These are phyloP conservation scores for Orbilia brochopaga DNA, from an alignment of 2,329 filamentous ascomycete species.

Conservation along the genomic window DNA sequence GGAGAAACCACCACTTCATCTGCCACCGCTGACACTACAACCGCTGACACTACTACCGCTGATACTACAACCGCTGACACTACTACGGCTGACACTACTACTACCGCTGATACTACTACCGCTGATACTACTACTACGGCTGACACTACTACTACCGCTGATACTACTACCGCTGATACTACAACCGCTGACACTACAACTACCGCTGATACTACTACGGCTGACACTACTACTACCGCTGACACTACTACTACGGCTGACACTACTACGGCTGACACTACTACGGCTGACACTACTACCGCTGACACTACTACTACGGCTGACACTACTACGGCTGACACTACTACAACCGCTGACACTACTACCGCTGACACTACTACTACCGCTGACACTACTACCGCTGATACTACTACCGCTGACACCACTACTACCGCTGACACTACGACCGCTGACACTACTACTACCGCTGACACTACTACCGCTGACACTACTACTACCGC, in stretches of 20 bases:
- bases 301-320: neutral
- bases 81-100: no score
- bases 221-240: no score
- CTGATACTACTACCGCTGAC: neutral
- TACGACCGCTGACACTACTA: neutral
- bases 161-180: no score
- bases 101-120: no score
- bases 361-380: neutral
- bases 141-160: no score
- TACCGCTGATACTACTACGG: no score
- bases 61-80: neutral
- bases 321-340: no score
- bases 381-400: neutral
- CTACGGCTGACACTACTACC: neutral
- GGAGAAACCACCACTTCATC: neutral
- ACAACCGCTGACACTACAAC: no score
- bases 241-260: neutral
- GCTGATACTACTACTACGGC: no score
- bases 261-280: neutral
- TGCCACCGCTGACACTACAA: neutral
- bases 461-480: neutral
- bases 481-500: neutral
- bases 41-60: neutral
- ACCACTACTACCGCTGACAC: neutral
- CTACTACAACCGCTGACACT: neutral